These are phyloP conservation scores for Myriosclerotinia duriaeana DNA, from an alignment of 2,329 filamentous ascomycete genomes.

Conservation along the genomic window DNA sequence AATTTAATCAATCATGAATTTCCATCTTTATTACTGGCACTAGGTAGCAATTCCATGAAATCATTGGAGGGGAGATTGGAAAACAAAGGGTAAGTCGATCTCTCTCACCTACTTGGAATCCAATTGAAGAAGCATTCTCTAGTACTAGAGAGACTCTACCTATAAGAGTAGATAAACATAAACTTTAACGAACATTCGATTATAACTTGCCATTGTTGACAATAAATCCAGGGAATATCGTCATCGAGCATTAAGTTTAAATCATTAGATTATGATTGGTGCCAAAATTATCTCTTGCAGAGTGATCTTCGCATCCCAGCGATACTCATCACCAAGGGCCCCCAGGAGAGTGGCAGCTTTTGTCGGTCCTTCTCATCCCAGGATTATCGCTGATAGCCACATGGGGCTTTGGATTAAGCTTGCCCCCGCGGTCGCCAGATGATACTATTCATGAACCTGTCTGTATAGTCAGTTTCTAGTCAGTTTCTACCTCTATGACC, in stretches of 20 bases:
- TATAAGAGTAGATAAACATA: not conserved
- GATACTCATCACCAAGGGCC: slow-evolving; percentile 7
- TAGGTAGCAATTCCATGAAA: not conserved
- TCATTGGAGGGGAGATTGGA: not conserved
- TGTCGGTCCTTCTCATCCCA: slow-evolving; percentile 25
- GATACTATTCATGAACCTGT: slow-evolving; percentile 16
- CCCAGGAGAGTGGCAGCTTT: slow-evolving; percentile 21
- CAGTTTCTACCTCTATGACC: slow-evolving; percentile 3
- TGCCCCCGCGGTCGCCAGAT: slow-evolving; percentile 27
- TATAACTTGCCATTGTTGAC: not conserved
- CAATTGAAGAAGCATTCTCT: not conserved
- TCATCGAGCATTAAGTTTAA: slow-evolving; percentile 27
- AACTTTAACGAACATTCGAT: slow-evolving; percentile 2
- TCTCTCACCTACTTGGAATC: not conserved
- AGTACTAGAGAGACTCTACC: not conserved
- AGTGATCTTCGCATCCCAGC: slow-evolving; percentile 26
- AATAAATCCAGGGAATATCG: slow-evolving; percentile 20
- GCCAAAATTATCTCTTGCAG: slow-evolving; percentile 27
- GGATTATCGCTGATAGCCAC: slow-evolving; percentile 34
- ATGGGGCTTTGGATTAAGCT: slow-evolving; percentile 24
- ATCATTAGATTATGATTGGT: slow-evolving; percentile 30
- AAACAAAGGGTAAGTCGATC: not conserved
- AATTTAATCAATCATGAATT: not conserved
- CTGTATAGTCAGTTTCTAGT: not conserved
- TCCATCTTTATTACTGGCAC: not conserved